A percentile compares a stretch with the other conserved stretches of the same genome.
phyloP scores from a whole-genome alignment of 2,329 filamentous ascomycete species.

The Dissoconium aciculare region DNA sequence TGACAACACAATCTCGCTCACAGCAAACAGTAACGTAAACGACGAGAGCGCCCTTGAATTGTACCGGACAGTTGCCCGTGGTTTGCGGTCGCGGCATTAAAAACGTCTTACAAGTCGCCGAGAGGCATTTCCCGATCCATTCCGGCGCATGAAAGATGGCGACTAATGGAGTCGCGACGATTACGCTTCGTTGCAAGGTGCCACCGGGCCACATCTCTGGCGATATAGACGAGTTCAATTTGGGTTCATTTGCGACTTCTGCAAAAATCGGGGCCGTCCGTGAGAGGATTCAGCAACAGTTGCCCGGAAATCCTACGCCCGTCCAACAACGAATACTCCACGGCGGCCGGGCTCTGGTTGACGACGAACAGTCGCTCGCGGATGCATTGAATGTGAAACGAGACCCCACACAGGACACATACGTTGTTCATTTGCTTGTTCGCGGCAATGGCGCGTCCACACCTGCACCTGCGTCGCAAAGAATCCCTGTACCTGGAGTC shows the following conservation, averaged over 20 bases:
- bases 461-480: background rate
- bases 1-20: too few relatives aligned
- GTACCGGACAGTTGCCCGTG: too few relatives aligned
- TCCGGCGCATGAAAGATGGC: too few relatives aligned
- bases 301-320: conserved; percentile 33
- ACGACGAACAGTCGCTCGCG: conserved; percentile 34
- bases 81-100: too few relatives aligned
- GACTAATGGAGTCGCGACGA: conserved; percentile 5
- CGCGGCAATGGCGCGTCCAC: conserved; percentile 12
- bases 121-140: too few relatives aligned
- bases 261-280: conserved; percentile 40
- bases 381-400: conserved; percentile 37
- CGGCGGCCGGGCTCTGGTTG: conserved; percentile 37
- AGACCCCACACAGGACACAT: conserved; percentile 28
- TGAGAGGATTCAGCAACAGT: conserved; percentile 33
- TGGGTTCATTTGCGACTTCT: conserved; percentile 15
- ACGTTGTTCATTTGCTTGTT: conserved; percentile 23
- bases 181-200: conserved; percentile 21
- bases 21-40: too few relatives aligned
- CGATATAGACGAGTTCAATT: conserved; percentile 16
- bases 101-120: too few relatives aligned
- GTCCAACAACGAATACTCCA: conserved; percentile 44
- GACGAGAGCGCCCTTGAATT: too few relatives aligned
- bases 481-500: background rate
- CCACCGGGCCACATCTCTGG: conserved; percentile 19